These are phyloP conservation scores for Rhizophagus prolifer DNA, from an alignment of 192 early-diverging fungal genomes.

Conservation along the genomic window DNA sequence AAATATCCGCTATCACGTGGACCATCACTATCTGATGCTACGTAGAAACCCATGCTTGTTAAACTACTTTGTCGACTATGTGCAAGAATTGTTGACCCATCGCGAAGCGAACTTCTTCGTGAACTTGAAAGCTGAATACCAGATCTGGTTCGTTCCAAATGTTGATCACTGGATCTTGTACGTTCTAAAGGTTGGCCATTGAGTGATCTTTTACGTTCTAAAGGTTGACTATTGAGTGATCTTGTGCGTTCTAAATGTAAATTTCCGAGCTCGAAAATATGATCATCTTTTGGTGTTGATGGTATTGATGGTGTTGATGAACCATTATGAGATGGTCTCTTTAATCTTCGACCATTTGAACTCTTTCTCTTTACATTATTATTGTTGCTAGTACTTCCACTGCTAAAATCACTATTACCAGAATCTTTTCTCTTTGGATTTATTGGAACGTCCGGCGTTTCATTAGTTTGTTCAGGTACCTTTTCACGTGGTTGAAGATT, in stretches of 20 bases:
- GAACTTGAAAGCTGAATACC: neutral
- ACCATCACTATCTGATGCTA: too few species aligned
- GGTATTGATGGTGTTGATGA: neutral
- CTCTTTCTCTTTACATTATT: neutral
- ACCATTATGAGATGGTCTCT: neutral
- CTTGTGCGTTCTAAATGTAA: neutral
- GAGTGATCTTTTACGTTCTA: neutral
- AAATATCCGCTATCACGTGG: conserved; percentile 29
- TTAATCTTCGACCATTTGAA: too few species aligned
- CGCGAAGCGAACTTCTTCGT: neutral
- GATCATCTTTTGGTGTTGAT: neutral
- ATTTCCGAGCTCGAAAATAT: neutral
- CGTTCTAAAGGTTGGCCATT: neutral
- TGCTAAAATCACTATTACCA: neutral
- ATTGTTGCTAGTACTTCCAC: neutral
- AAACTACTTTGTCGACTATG: too few species aligned
- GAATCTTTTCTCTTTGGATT: too few species aligned
- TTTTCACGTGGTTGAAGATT: neutral
- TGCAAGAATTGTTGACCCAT: neutral
- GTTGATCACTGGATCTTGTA: neutral
- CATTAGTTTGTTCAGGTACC: neutral
- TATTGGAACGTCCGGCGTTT: neutral
- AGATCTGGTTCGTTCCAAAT: neutral
- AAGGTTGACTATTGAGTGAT: too few species aligned
- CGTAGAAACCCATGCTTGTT: conserved; percentile 22